Evolutionary conservation across 352 stramenopile genomes (phyloP).

Genomic region (Phytophthora gonapodyides): DNA sequence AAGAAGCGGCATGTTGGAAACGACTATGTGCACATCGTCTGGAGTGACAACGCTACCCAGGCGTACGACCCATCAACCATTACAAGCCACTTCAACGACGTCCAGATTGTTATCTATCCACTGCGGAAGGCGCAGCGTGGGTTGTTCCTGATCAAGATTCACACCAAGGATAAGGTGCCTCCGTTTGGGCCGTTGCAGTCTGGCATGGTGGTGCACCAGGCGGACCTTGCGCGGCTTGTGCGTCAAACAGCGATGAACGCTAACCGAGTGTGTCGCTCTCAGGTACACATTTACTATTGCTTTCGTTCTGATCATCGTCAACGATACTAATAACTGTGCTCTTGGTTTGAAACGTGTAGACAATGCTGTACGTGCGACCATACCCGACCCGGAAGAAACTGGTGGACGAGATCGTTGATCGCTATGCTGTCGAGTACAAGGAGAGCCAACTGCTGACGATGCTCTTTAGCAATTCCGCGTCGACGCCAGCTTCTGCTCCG

Average conservation of each 20-base stretch:
- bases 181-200: conserved; percentile 82
- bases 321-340: background rate
- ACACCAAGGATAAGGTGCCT: conserved; percentile 83
- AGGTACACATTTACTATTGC: conserved; percentile 41
- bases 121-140: conserved; percentile 63
- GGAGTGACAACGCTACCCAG: conserved; percentile 80
- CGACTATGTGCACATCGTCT: conserved; percentile 88
- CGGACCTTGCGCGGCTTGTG: conserved; percentile 71
- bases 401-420: conserved; percentile 88
- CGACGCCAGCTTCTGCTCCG: conserved; percentile 20
- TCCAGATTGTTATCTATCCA: conserved; percentile 87
- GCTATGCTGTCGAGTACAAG: conserved; percentile 86
- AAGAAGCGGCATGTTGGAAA: conserved; percentile 91
- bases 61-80: conserved; percentile 86
- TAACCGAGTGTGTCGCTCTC: conserved; percentile 83
- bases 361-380: conserved; percentile 80
- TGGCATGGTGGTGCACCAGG: conserved; percentile 81
- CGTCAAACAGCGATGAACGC: conserved; percentile 90
- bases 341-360: conserved; percentile 42
- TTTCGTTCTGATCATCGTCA: background rate
- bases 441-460: conserved; percentile 83
- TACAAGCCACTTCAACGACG: conserved; percentile 90
- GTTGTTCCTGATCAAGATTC: conserved; percentile 77
- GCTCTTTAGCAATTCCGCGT: conserved; percentile 60
- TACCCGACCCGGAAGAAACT: conserved; percentile 89